phyloP scores from a whole-genome alignment of 1,139 yeast genomes.

The Schwanniomyces etchellsii region DNA sequence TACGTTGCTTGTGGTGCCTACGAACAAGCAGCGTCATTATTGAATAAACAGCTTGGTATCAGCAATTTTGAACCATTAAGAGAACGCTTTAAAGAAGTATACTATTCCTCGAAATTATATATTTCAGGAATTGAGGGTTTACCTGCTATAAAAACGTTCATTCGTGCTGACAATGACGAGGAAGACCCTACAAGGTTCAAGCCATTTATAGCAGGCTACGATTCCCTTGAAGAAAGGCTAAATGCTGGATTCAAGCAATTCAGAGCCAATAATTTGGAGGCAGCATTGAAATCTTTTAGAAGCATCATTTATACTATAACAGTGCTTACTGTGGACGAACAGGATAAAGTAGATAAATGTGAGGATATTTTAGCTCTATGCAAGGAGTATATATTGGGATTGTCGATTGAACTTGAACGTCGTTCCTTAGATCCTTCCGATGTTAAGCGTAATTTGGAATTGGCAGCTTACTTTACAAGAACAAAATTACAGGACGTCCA shows the following conservation, averaged over 20 bases:
- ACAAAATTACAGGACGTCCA: slow-evolving; percentile 80
- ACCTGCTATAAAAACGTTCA: slow-evolving; percentile 63
- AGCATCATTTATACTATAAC: slow-evolving; percentile 71
- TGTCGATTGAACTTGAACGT: slow-evolving; percentile 84
- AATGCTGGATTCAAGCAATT: slow-evolving; percentile 77
- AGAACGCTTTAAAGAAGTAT: slow-evolving; percentile 74
- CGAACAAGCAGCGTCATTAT: slow-evolving; percentile 89
- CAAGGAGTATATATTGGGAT: slow-evolving; percentile 86
- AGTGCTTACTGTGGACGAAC: slow-evolving; percentile 63
- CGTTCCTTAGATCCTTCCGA: slow-evolving; percentile 69
- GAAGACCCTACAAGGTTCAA: slow-evolving; percentile 51
- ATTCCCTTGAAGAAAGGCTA: slow-evolving; percentile 57
- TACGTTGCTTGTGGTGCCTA: slow-evolving; percentile 95
- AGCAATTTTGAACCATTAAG: slow-evolving; percentile 84
- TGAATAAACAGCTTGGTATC: slow-evolving; percentile 85
- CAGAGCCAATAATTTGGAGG: slow-evolving; percentile 75
- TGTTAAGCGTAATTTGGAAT: slow-evolving; percentile 79
- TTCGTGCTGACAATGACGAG: slow-evolving; percentile 56
- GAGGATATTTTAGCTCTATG: slow-evolving; percentile 67
- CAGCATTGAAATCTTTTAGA: slow-evolving; percentile 77
- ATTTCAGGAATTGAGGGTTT: slow-evolving; percentile 68
- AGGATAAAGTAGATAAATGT: slow-evolving; percentile 74
- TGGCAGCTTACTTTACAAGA: slow-evolving; percentile 93
- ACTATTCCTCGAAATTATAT: slow-evolving; percentile 70
- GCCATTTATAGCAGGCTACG: slow-evolving; percentile 76